Evolutionary conservation across 345 rosid species (phyloP), one percentile per base, ranked within the genome.

Genomic region (Geranium brycei): DNA sequence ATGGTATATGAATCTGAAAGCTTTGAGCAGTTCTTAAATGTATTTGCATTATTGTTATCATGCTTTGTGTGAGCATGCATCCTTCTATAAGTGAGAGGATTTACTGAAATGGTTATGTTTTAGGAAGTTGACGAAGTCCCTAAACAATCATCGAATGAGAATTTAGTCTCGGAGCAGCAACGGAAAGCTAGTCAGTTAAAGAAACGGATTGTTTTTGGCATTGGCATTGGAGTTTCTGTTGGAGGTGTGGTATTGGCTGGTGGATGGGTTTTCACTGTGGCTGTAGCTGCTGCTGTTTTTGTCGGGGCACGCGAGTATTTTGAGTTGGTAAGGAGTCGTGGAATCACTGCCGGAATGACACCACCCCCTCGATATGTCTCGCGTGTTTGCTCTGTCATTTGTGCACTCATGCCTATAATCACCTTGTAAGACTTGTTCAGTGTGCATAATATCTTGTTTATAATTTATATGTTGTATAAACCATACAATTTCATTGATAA

Each of bases 341-440:
- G 93, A 69, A 89, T 92, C 14, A 73, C 96, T 38, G 84, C 70
- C 10, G 96, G 95, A 76, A 92, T 92, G 98, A 89, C 96, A 0
- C 96, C 98, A 62, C 96, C 96, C 63, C 98, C 98, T 53, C 87
- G 87, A 77, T 92, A 84, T 72, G 88, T 85, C 51, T 89, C 95
- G 31, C 81, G 90, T 41, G 87, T 86, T 78, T 92, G 93, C 79
- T 86, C 93, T 1, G 85, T 89, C 65, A 78, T 92, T 59, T 92
- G 93, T 58, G 78, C 93, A 57, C 69, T 87, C 71, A 86, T 92
- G 93, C 98, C 98, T 0, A 31, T 83, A 59, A 76, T 89, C 70
- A 89, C 98, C 60, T 70, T 87, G 96, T 92, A 81, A 84, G 91
- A 75, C 72, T 19, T 11, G 15, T 18, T 60, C 38, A 47, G 17